Evolutionary conservation across 768 basidiomycete genomes (phyloP).

Genomic region (Aureoboletus auriporus): DNA sequence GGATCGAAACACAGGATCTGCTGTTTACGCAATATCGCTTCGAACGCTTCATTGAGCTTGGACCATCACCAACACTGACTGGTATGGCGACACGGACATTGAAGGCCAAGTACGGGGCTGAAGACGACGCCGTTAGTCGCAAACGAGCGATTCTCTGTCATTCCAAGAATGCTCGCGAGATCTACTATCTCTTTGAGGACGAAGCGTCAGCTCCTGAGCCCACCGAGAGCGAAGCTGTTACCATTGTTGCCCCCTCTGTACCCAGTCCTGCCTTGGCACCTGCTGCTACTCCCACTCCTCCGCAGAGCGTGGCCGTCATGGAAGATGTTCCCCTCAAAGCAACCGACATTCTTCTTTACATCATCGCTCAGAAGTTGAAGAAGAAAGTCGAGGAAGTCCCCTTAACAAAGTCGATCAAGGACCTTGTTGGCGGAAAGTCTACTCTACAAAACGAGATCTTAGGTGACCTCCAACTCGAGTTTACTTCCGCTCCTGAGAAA

Average conservation of each 20-base stretch:
- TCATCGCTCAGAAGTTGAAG: slow-evolving; percentile 98
- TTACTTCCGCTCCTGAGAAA: slow-evolving; percentile 93
- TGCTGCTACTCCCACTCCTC: slow-evolving; percentile 43
- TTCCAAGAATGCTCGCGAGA: slow-evolving; percentile 93
- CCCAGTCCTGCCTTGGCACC: slow-evolving; percentile 40
- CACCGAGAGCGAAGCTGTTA: slow-evolving; percentile 31
- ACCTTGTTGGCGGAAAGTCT: slow-evolving; percentile 97
- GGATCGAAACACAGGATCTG: slow-evolving; percentile 98
- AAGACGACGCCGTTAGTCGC: slow-evolving; percentile 80
- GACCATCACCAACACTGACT: slow-evolving; percentile 93
- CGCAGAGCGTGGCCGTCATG: slow-evolving; percentile 66
- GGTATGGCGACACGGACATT: slow-evolving; percentile 91
- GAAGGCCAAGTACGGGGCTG: slow-evolving; percentile 89
- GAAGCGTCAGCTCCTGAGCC: slow-evolving; percentile 40
- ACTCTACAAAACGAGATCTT: slow-evolving; percentile 98
- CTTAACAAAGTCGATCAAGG: slow-evolving; percentile 92
- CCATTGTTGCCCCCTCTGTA: slow-evolving; percentile 36
- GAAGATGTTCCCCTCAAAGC: slow-evolving; percentile 93
- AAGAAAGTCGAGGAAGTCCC: slow-evolving; percentile 89
- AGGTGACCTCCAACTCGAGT: slow-evolving; percentile 95
- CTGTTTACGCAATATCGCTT: slow-evolving; percentile 84
- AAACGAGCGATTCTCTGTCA: slow-evolving; percentile 84
- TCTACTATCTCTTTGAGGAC: slow-evolving; percentile 97
- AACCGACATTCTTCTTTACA: slow-evolving; percentile 76
- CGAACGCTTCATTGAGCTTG: slow-evolving; percentile 93